phyloP scores from a whole-genome alignment of 1,284 basidiomycete genomes.

The Cerrena zonata region DNA sequence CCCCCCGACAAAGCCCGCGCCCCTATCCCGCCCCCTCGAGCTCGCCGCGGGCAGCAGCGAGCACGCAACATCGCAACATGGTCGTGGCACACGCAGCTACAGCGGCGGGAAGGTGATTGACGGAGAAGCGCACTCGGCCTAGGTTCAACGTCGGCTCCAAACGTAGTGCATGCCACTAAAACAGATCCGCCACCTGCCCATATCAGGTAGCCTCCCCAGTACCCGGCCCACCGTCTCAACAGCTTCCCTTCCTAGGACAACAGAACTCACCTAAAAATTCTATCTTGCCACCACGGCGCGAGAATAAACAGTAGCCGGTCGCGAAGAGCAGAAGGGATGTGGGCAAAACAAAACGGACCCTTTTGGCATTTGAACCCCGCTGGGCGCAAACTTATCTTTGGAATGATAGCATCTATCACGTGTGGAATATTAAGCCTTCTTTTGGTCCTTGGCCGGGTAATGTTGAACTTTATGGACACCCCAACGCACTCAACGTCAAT shows the following conservation, averaged over 20 bases:
- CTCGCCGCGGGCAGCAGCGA: neutral
- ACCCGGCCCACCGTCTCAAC: neutral
- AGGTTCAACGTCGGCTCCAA: too few relatives aligned
- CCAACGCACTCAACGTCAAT: neutral
- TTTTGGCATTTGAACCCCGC: neutral
- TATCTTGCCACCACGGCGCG: neutral
- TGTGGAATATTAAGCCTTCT: neutral
- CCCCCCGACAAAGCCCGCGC: slow-evolving; percentile 19
- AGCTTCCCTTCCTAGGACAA: neutral
- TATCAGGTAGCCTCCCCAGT: neutral
- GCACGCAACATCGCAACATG: slow-evolving; percentile 8
- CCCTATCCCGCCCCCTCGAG: slow-evolving; percentile 16
- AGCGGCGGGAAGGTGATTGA: neutral
- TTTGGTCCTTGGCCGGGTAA: neutral
- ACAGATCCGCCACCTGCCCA: neutral
- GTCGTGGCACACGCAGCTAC: neutral
- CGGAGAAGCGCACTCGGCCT: too few relatives aligned
- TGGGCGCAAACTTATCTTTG: slow-evolving; percentile 1
- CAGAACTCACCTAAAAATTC: neutral
- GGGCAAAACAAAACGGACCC: neutral
- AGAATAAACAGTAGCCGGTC: neutral
- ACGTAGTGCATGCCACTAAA: neutral
- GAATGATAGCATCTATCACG: neutral
- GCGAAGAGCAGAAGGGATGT: neutral
- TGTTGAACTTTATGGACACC: neutral